Conservation (phyloP, 106 monocot species). For the Gastrodia elata region DNA sequence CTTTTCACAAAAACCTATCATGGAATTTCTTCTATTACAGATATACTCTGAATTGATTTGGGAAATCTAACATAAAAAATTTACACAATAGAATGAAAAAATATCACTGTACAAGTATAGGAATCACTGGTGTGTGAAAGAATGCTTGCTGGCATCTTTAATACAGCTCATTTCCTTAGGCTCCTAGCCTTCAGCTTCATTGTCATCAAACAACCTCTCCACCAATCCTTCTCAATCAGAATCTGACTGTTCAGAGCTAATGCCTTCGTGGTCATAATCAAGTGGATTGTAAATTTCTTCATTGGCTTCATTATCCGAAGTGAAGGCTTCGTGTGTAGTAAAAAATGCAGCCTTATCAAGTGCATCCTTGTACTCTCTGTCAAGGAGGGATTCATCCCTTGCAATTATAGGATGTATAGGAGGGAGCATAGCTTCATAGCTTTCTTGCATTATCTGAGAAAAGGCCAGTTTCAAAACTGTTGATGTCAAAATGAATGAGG, state of each 20-base stretch:
- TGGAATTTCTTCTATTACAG: no score
- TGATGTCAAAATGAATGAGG: no score
- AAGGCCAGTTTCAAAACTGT: not conserved
- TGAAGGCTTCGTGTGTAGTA: not conserved
- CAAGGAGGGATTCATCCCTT: not conserved
- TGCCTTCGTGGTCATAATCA: not conserved
- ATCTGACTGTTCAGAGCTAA: not conserved
- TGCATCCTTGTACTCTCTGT: constrained; percentile 5
- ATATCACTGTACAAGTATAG: not conserved
- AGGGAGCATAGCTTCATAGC: not conserved
- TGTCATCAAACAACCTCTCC: not conserved
- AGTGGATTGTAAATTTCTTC: not conserved
- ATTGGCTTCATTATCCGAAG: not conserved
- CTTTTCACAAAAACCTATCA: no score
- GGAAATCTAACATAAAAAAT: not conserved
- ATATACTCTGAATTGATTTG: not conserved
- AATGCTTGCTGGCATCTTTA: not conserved
- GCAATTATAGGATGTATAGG: constrained; percentile 4
- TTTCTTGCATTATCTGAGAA: not conserved
- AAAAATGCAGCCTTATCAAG: not conserved
- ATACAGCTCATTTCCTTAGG: not conserved
- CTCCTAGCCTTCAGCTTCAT: not conserved
- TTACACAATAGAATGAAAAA: not conserved
- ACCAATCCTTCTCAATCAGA: constrained; percentile 3
- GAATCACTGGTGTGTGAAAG: not conserved